phyloP scores from a whole-genome alignment of 2,329 filamentous ascomycete species.

The Fusarium buharicum region DNA sequence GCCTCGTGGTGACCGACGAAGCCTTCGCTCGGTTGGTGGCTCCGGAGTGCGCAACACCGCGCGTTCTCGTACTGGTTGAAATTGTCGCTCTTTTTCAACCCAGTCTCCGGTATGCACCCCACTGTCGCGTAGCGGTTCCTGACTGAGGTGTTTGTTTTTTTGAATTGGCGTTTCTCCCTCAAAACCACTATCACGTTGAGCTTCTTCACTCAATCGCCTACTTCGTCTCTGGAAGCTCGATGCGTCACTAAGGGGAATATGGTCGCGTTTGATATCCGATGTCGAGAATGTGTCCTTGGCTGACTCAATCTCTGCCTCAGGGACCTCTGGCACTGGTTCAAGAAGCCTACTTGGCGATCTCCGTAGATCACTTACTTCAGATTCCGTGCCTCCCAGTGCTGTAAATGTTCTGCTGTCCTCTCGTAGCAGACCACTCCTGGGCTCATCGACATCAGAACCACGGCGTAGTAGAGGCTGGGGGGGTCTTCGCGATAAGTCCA shows the following conservation, averaged over 20 bases:
- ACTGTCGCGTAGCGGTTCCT: slow-evolving; percentile 62
- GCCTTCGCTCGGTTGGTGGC: slow-evolving; percentile 42
- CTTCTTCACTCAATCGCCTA: slow-evolving; percentile 49
- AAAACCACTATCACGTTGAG: slow-evolving; percentile 63
- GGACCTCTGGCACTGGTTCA: slow-evolving; percentile 63
- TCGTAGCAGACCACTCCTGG: slow-evolving; percentile 46
- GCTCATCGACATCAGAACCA: slow-evolving; percentile 48
- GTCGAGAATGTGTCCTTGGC: slow-evolving; percentile 21
- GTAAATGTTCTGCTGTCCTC: slow-evolving; percentile 46
- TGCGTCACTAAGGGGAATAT: slow-evolving; percentile 53
- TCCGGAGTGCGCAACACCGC: slow-evolving; percentile 46
- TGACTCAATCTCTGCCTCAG: slow-evolving; percentile 56
- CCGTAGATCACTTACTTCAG: slow-evolving; percentile 53
- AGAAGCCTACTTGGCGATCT: slow-evolving; percentile 58
- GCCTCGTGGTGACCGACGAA: slow-evolving; percentile 49
- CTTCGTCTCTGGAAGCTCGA: slow-evolving; percentile 52
- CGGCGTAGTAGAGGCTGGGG: slow-evolving; percentile 47
- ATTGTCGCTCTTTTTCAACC: slow-evolving; percentile 47
- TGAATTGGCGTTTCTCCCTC: slow-evolving; percentile 57
- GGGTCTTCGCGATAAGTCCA: slow-evolving; percentile 24
- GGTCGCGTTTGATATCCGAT: slow-evolving; percentile 52
- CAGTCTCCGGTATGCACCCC: slow-evolving; percentile 65
- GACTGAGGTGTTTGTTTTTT: slow-evolving; percentile 48
- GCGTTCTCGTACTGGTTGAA: slow-evolving; percentile 36
- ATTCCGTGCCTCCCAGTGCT: slow-evolving; percentile 35